Percentiles rank a stretch among this genome's conserved stretches.
Evolutionary conservation across 192 early-diverging fungal genomes (phyloP).

Genomic region (Thamnidium elegans): DNA sequence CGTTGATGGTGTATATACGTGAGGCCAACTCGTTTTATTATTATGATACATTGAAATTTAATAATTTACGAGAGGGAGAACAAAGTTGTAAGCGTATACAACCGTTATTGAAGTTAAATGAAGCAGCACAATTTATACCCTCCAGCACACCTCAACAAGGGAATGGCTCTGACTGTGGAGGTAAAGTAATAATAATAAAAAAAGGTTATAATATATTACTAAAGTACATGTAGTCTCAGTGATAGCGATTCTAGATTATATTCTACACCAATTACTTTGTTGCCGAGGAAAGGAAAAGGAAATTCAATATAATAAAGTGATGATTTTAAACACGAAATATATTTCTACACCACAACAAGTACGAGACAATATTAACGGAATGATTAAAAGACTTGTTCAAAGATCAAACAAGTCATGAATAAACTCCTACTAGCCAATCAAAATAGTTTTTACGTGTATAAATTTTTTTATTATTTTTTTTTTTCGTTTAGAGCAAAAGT

Average conservation of each 20-base stretch:
- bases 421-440: not conserved
- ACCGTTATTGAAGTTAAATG: not conserved
- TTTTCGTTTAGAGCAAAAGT: not conserved
- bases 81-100: not conserved
- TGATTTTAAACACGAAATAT: not conserved
- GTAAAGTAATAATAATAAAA: not conserved
- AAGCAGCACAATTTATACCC: constrained; percentile 1
- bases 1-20: constrained; percentile 21
- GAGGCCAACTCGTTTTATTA: constrained; percentile 22
- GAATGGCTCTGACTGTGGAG: constrained; percentile 27
- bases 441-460: not conserved
- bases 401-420: constrained; percentile 23
- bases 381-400: constrained; percentile 1
- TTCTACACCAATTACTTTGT: constrained; percentile 12
- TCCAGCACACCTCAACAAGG: constrained; percentile 21
- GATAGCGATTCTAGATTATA: constrained; percentile 9
- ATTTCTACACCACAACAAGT: not conserved
- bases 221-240: constrained; percentile 12
- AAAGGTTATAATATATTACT: not conserved
- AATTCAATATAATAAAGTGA: not conserved
- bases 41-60: constrained; percentile 20
- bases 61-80: constrained; percentile 10
- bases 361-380: constrained; percentile 3
- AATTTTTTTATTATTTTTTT: constrained; percentile 9
- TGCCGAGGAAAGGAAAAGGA: not conserved